Conservation (phyloP, 179 eudicot species). For the Gypsophila paniculata region DNA sequence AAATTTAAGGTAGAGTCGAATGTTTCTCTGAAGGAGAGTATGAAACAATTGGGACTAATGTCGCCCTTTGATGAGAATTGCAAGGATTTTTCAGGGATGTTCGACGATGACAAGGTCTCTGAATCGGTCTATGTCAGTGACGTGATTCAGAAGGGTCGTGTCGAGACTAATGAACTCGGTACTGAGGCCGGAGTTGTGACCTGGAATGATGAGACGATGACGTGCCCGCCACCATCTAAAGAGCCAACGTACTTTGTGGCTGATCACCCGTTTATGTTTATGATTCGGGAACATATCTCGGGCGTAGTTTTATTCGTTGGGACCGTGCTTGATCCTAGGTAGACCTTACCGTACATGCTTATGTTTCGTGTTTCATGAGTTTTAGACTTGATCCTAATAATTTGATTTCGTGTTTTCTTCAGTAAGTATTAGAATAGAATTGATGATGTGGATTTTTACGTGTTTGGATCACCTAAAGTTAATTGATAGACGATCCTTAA, state of each 20-base stretch:
- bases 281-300: constrained; percentile 10
- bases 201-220: neutral
- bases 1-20: neutral
- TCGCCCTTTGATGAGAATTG: neutral
- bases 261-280: constrained; percentile 5
- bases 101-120: neutral
- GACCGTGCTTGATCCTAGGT: constrained; percentile 1
- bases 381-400: too few species aligned
- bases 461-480: too few species aligned
- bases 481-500: too few species aligned
- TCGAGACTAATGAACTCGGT: neutral
- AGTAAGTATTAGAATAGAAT: too few species aligned
- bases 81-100: neutral
- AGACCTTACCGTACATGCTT: neutral
- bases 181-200: neutral
- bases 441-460: too few species aligned
- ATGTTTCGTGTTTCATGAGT: too few species aligned
- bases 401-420: too few species aligned
- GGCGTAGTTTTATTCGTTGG: neutral
- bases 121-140: neutral
- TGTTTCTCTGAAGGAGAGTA: neutral
- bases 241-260: neutral
- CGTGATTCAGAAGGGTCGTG: neutral
- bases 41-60: constrained; percentile 3
- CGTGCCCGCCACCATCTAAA: neutral